A percentile compares a stretch with the other conserved stretches of the same genome.
These are phyloP conservation scores for Cercophora samala DNA, from an alignment of 495 filamentous ascomycete species.

Conservation along the genomic window DNA sequence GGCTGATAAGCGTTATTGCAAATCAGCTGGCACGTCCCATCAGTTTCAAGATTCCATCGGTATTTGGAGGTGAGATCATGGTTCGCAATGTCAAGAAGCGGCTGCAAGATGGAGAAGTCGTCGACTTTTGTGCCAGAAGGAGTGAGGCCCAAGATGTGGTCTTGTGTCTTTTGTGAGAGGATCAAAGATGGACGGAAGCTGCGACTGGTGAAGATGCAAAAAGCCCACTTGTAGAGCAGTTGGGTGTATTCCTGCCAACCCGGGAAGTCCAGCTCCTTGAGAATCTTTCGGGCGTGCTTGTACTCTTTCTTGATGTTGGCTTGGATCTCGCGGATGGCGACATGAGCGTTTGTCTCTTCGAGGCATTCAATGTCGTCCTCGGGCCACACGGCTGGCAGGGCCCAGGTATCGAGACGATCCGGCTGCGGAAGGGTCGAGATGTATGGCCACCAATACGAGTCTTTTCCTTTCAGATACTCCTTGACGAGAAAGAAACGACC, in stretches of 20 bases:
- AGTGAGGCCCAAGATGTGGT: constrained; percentile 14
- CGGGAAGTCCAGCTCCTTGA: constrained; percentile 35
- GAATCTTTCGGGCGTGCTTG: constrained; percentile 39
- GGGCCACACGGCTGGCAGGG: constrained; percentile 45
- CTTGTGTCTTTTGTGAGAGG: constrained; percentile 22
- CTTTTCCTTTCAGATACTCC: constrained; percentile 42
- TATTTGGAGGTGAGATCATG: constrained; percentile 45
- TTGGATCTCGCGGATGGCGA: constrained; percentile 45
- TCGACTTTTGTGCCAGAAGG: constrained; percentile 33
- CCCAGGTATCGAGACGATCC: constrained; percentile 37
- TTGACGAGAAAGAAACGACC: constrained; percentile 50
- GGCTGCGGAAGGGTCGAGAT: constrained; percentile 51
- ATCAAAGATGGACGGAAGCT: constrained; percentile 52
- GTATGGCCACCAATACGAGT: constrained; percentile 53
- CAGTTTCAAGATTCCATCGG: constrained; percentile 37
- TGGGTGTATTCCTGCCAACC: constrained; percentile 36
- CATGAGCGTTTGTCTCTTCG: constrained; percentile 48
- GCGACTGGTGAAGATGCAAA: constrained; percentile 52
- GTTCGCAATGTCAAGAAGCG: constrained; percentile 53
- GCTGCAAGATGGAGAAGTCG: constrained; percentile 53
- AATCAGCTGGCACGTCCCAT: constrained; percentile 33
- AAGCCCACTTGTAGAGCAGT: constrained; percentile 53
- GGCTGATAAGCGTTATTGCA: constrained; percentile 30
- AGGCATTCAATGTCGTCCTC: constrained; percentile 46
- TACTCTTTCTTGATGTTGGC: constrained; percentile 42